Evolutionary conservation across 2,329 filamentous ascomycete species (phyloP), one percentile per base, ranked within the genome.

Genomic region (Endothia cerciana): DNA sequence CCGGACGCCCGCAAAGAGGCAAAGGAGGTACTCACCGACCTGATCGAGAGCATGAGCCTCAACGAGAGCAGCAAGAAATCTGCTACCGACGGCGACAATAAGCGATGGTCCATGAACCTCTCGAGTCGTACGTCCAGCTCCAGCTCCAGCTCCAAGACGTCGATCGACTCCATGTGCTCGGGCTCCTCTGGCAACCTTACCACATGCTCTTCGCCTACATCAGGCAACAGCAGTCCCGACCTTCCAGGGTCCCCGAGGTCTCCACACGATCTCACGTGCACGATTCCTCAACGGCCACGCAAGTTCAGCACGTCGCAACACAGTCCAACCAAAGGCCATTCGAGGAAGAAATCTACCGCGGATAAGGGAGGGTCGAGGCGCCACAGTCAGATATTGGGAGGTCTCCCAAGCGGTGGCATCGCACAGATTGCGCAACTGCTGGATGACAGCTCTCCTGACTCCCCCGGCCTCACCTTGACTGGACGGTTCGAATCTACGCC

Each of bases 261-360:
- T 15, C 55, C 55, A 11, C 65, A 66, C 49, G 63, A 68, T 41
- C 56, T 64, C 30, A 49, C 41, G 3, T 47, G 47, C 36, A 15
- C 51, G 2, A 56, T 62, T 1, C 66, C 66, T 15, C 43, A 53
- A 30, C 33, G 66, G 11, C 66, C 66, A 4, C 53, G 66, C 28
- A 68, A 68, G 60, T 68, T 68, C 51, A 68, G 66, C 64, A 68
- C 66, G 5, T 66, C 66, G n/a, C 63, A 63, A 53, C 55, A 63
- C 58, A 68, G 64, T 56, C 66, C 66, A 7, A 55, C 60, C 56
- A 68, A 66, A 41, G 55, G 64, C 5, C 55, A 58, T 8, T 33
- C 55, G 36, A 36, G 55, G 7, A 65, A 60, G 25, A 68, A 68
- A 64, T 53, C 56, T 25, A 66, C 63, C 19, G 60, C 62, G 47